These are phyloP conservation scores for Xylariales sp. DNA, from an alignment of 2,329 filamentous ascomycete genomes.

Conservation along the genomic window DNA sequence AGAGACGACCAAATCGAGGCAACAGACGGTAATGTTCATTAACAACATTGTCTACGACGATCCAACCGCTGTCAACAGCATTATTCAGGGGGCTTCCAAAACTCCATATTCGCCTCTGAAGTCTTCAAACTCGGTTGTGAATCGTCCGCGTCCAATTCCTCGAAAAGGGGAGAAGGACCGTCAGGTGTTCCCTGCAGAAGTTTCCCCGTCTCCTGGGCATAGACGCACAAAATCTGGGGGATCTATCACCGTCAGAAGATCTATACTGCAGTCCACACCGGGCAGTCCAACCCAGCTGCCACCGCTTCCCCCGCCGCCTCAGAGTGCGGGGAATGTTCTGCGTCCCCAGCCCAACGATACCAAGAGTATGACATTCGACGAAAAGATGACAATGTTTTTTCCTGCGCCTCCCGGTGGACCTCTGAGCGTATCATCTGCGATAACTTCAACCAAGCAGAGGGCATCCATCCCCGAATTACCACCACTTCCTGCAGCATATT, in stretches of 20 bases:
- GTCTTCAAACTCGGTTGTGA: slow-evolving; percentile 38
- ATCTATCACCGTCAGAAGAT: slow-evolving; percentile 40
- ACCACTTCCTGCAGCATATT: slow-evolving; percentile 28
- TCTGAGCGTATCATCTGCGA: slow-evolving; percentile 19
- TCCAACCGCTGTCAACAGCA: slow-evolving; percentile 41
- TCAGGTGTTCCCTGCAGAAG: slow-evolving; percentile 42
- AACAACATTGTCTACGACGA: slow-evolving; percentile 54
- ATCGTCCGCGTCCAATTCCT: slow-evolving; percentile 53
- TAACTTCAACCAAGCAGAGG: slow-evolving; percentile 21
- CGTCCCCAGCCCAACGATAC: slow-evolving; percentile 47
- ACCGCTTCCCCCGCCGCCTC: slow-evolving; percentile 45
- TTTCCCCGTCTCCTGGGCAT: slow-evolving; percentile 34
- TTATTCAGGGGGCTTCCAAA: slow-evolving; percentile 40
- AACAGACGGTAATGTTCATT: slow-evolving; percentile 51
- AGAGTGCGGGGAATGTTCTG: slow-evolving; percentile 31
- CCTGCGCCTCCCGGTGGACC: slow-evolving; percentile 24
- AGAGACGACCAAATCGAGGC: slow-evolving; percentile 25
- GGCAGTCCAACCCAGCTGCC: slow-evolving; percentile 47
- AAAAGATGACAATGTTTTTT: slow-evolving; percentile 52
- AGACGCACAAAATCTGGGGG: slow-evolving; percentile 46
- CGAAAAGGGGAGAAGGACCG: slow-evolving; percentile 42
- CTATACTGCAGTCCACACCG: slow-evolving; percentile 37
- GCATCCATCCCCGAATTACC: slow-evolving; percentile 43
- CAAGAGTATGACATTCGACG: slow-evolving; percentile 54
- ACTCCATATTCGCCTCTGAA: slow-evolving; percentile 19